Evolutionary conservation across 257 asterid species (phyloP), one percentile per base, ranked within the genome.

Genomic region (Rauvolfia tetraphylla): DNA sequence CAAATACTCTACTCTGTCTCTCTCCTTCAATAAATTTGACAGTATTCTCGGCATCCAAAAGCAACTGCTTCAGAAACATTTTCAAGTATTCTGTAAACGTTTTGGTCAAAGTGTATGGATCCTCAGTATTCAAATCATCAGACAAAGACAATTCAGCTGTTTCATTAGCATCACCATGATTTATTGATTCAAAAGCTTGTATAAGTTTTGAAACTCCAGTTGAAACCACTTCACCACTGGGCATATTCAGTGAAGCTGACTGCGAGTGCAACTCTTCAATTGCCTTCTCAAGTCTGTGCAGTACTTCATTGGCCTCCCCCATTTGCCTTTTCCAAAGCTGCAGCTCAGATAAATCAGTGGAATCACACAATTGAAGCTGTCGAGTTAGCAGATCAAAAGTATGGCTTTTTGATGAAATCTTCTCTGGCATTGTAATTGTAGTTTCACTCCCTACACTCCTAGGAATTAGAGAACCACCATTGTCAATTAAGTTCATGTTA

Each of bases 191-290:
- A 80, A 92, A 95, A 81, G 97, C 91, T 67, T 92, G 93, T 87
- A 92, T 92, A 84, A 94, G 90, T 83, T 81, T 88, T 58, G 97
- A 94, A 74, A 94, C 95, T 84, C 88, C 91, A 79, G 94, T 83
- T 53, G 92, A 75, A 75, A 38, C 89, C 48, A 71, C 78, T 82
- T 87, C 86, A 73, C 82, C 87, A 70, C 74, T 83, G 15, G 93
- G 86, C 73, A 76, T 85, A 71, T 86, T 81, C 81, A 81, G 82
- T 74, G 92, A 88, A 75, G 85, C 82, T 17, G 83, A 82, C 49
- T 86, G 86, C 69, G 78, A 58, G 80, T 85, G 89, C 92, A 94
- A 79, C 31, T 66, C 81, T 68, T 88, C 96, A 83, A 88, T 62
- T 80, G 91, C 93, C 78, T 83, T 86, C 79, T 92, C 98, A 85